Percentiles rank a stretch among this genome's conserved stretches.
These are phyloP conservation scores for Diaporthe longicolla DNA, from an alignment of 2,329 filamentous ascomycete species.

Conservation along the genomic window DNA sequence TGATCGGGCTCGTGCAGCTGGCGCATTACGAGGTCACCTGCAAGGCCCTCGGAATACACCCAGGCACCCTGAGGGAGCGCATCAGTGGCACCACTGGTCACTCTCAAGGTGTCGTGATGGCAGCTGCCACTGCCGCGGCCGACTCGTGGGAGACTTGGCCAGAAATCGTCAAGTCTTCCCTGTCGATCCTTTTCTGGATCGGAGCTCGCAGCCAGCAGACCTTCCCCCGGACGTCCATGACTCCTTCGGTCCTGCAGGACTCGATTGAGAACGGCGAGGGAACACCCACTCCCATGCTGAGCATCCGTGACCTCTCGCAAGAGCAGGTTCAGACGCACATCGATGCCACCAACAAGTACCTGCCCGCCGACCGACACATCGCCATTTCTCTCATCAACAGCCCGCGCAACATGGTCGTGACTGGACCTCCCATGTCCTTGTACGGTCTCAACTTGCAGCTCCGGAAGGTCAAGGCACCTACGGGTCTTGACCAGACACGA, in stretches of 20 bases:
- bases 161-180: conserved; percentile 81
- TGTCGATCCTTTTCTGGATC: conserved; percentile 98
- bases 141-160: conserved; percentile 95
- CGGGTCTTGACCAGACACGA: conserved; percentile 95
- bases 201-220: conserved; percentile 97
- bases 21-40: conserved; percentile 96
- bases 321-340: conserved; percentile 96
- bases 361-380: conserved; percentile 93
- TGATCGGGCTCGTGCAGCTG: conserved; percentile 96
- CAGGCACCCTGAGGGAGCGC: conserved; percentile 87
- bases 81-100: conserved; percentile 93
- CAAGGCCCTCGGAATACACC: conserved; percentile 89
- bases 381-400: conserved; percentile 97
- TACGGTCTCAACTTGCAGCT: conserved; percentile 96
- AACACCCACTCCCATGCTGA: conserved; percentile 96
- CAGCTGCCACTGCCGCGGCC: conserved; percentile 90
- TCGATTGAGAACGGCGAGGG: conserved; percentile 96
- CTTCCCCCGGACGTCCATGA: conserved; percentile 94
- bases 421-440: conserved; percentile 93
- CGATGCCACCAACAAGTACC: conserved; percentile 95
- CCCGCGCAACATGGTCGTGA: conserved; percentile 96
- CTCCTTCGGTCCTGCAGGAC: conserved; percentile 91
- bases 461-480: conserved; percentile 96
- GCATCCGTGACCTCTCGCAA: conserved; percentile 91
- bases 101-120: conserved; percentile 95